Conservation (phyloP, 345 rosid genomes). For the Eutrema japonicum region DNA sequence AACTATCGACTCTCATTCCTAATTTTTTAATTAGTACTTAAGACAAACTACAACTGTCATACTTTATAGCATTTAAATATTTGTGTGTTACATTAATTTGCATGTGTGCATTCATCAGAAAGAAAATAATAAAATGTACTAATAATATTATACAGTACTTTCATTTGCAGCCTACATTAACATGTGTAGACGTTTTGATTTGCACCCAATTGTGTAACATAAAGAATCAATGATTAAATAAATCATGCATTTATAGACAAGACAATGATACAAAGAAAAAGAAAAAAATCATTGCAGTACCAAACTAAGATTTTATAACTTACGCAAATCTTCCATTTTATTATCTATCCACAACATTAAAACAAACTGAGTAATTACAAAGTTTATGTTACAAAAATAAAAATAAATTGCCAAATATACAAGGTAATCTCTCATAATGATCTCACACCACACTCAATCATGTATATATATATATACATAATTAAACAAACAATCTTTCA, state of each 20-base stretch:
- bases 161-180: no score
- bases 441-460: background rate
- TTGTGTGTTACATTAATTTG: no score
- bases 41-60: no score
- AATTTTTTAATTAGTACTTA: no score
- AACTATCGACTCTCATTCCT: no score
- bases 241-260: constrained; percentile 17
- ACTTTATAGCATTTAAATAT: no score
- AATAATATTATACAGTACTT: no score
- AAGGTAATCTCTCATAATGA: constrained; percentile 8
- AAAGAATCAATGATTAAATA: background rate
- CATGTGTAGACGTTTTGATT: constrained; percentile 13
- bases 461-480: no score
- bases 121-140: no score
- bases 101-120: no score
- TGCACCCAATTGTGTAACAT: background rate
- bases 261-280: background rate
- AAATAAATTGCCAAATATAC: background rate
- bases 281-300: constrained; percentile 11
- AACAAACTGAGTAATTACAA: background rate
- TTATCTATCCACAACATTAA: constrained; percentile 18
- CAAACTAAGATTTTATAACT: constrained; percentile 23
- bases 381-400: background rate
- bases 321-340: constrained; percentile 23
- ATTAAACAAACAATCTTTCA: no score